Evolutionary conservation across 257 asterid genomes (phyloP), one percentile per base, ranked within the genome.

Genomic region (Echites panduratus): DNA sequence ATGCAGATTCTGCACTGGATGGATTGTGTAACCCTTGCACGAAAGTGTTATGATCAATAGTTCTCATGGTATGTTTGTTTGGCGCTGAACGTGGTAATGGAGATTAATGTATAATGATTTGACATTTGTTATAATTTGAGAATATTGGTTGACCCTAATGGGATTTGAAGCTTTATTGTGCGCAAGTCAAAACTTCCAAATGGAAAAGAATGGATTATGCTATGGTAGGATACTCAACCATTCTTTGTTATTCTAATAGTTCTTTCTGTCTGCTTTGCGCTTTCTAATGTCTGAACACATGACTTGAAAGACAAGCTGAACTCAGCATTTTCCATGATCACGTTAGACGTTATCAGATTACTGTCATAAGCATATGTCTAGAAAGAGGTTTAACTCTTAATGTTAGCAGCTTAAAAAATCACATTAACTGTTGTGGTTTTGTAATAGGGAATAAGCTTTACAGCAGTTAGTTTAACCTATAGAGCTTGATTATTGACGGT

Each of bases 1-100:
- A 85, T 87, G 4, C 93, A 94, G 76, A 74, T 94, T 58, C 65
- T 91, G 79, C 99, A 91, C 78, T 94, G 90, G 89, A 54, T 87
- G 50, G 87, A 88, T 67, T 88, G 89, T 69, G 45, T 85, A 24
- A 83, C 76, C 70, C 75, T 87, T 75, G 84, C 85, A 0, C 73
- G 87, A 6, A 72, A 72, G 41, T 87, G 86, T 71, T 87, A 85
- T 57, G 76, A 83, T 20, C 52, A 27, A 41, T 40, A 63, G n/a
- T n/a, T n/a, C n/a, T n/a, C n/a, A n/a, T n/a, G n/a, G n/a, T n/a
- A n/a, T n/a, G n/a, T n/a, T n/a, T n/a, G 68, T 35, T 58, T 40
- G 1, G 3, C 44, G 29, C 4, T 32, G 43, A 14, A 7, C 19
- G 9, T 57, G 13, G 35, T 32, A 6, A 16, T 17, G 6, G 68